Percentiles rank a stretch among this genome's conserved stretches.
Conservation (phyloP, 192 early-diverging fungal genomes). For the Backusella tarrabulga region DNA sequence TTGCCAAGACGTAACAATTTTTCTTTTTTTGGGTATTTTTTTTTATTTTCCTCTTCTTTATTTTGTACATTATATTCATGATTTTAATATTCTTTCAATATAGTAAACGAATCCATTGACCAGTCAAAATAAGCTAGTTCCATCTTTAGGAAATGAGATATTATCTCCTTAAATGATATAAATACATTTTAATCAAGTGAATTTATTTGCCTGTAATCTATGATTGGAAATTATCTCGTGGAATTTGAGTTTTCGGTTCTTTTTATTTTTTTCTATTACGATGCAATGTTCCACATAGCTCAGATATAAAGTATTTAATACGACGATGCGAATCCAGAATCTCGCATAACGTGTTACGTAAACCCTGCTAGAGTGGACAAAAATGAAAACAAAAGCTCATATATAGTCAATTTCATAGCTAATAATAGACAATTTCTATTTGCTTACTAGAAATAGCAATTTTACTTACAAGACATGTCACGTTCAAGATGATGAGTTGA, state of each 20-base stretch:
- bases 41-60: neutral
- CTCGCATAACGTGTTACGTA: neutral
- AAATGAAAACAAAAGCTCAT: neutral
- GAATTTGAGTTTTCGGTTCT: neutral
- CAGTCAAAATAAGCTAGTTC: neutral
- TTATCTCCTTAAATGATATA: constrained; percentile 1
- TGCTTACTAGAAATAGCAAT: neutral
- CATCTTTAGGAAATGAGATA: neutral
- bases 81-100: neutral
- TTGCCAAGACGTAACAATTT: constrained; percentile 6
- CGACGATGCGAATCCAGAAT: neutral
- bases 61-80: neutral
- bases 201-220: neutral
- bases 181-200: neutral
- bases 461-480: neutral
- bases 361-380: neutral
- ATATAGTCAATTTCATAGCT: neutral
- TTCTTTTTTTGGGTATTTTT: neutral
- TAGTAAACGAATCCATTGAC: neutral
- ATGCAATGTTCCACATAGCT: neutral
- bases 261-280: neutral
- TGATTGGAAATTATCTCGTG: neutral
- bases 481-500: neutral
- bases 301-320: neutral
- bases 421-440: neutral